A percentile compares a stretch with the other conserved stretches of the same genome.
These are phyloP conservation scores for Ceratocystiopsis minuta DNA, from an alignment of 2,329 filamentous ascomycete species.

Conservation along the genomic window DNA sequence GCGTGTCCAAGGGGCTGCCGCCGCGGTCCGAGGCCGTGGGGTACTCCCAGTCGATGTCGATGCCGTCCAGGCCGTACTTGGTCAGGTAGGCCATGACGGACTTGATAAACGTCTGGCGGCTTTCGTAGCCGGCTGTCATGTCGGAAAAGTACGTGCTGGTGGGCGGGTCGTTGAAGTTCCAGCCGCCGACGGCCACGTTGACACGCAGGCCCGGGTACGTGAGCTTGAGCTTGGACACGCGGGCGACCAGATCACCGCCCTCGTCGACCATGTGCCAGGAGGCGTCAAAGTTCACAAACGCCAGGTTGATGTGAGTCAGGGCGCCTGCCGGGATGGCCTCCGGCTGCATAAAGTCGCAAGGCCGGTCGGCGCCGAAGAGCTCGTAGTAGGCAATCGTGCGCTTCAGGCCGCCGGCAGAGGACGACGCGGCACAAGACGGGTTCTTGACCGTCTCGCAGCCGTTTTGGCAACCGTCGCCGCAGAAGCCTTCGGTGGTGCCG, in stretches of 20 bases:
- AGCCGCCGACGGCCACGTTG: slow-evolving; percentile 22
- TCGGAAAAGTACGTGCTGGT: slow-evolving; percentile 3
- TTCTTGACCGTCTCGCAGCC: slow-evolving; percentile 13
- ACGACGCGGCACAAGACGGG: slow-evolving; percentile 7
- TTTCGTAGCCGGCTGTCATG: slow-evolving; percentile 4
- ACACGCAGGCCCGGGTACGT: slow-evolving; percentile 11
- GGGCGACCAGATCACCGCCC: slow-evolving; percentile 11
- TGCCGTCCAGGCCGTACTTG: slow-evolving; percentile 1
- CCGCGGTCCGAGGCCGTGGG: slow-evolving; percentile 8
- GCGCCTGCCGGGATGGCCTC: slow-evolving; percentile 11
- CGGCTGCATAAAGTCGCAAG: slow-evolving; percentile 12
- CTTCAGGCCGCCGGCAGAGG: not conserved
- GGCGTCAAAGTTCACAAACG: slow-evolving; percentile 14
- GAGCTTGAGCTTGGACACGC: slow-evolving; percentile 16
- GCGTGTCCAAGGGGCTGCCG: slow-evolving; percentile 8
- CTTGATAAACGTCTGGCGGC: slow-evolving; percentile 8
- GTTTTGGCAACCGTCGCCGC: slow-evolving; percentile 6
- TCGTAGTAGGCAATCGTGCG: slow-evolving; percentile 17
- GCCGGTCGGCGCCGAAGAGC: slow-evolving; percentile 14
- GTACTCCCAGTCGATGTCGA: slow-evolving; percentile 8
- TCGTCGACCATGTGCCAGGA: slow-evolving; percentile 12
- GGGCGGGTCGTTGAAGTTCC: slow-evolving; percentile 17
- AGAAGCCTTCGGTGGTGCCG: slow-evolving; percentile 15
- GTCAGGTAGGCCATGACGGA: slow-evolving; percentile 7
- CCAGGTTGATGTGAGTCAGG: slow-evolving; percentile 17